These are phyloP conservation scores for Aspergillus sp. DNA, from an alignment of 2,329 filamentous ascomycete species.

Conservation along the genomic window DNA sequence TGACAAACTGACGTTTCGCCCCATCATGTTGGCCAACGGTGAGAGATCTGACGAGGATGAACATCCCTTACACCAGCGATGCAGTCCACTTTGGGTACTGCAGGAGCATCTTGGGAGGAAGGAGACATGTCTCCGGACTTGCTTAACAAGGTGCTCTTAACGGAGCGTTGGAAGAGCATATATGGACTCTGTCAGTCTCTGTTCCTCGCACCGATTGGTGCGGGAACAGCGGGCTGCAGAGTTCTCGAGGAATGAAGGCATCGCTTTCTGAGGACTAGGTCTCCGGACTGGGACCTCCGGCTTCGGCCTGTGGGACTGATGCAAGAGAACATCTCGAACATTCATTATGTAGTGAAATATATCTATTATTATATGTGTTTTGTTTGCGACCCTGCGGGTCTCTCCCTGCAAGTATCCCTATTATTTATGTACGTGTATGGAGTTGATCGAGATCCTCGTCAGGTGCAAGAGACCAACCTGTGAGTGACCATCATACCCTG, in stretches of 20 bases:
- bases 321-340: conserved; percentile 44
- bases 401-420: neutral
- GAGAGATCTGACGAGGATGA: neutral
- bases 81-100: conserved; percentile 68
- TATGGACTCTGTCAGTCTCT: conserved; percentile 24
- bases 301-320: conserved; percentile 32
- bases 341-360: conserved; percentile 9
- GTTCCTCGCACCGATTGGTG: conserved; percentile 17
- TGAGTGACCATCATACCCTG: neutral
- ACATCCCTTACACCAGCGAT: conserved; percentile 59
- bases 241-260: conserved; percentile 37
- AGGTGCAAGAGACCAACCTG: neutral
- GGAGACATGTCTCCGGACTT: conserved; percentile 11
- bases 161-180: conserved; percentile 76
- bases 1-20: too few species aligned
- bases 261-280: conserved; percentile 28
- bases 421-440: neutral
- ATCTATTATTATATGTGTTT: neutral
- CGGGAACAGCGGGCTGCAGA: conserved; percentile 16
- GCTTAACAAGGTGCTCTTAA: conserved; percentile 67
- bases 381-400: neutral
- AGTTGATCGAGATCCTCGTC: neutral
- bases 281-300: conserved; percentile 13
- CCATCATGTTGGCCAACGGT: neutral
- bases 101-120: conserved; percentile 62